Evolutionary conservation across 1,284 basidiomycete genomes (phyloP).

Genomic region (Cryptococcus sp.): DNA sequence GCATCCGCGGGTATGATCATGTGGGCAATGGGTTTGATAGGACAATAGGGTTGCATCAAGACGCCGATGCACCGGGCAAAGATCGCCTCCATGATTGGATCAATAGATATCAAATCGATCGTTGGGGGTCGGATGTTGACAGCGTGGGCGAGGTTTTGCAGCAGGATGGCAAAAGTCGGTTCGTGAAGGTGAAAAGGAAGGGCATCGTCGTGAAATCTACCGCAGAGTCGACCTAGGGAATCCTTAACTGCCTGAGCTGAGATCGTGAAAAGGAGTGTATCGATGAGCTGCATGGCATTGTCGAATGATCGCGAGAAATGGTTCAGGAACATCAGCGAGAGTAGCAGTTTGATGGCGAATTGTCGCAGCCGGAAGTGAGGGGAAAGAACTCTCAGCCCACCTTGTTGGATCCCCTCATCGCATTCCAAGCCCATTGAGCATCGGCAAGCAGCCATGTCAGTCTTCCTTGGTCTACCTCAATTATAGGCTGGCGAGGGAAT

Average conservation of each 20-base stretch:
- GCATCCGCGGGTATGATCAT: not conserved
- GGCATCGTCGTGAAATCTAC: not conserved
- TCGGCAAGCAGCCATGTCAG: no score
- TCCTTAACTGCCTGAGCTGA: not conserved
- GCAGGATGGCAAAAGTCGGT: not conserved
- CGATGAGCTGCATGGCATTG: not conserved
- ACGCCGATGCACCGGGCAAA: slow-evolving; percentile 1
- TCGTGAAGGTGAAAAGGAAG: not conserved
- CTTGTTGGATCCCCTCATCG: no score
- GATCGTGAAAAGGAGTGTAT: not conserved
- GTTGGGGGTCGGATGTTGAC: not conserved
- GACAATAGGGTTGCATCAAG: not conserved
- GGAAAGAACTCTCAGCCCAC: no score
- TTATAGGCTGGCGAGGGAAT: no score
- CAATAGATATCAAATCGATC: not conserved
- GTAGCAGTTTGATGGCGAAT: no score
- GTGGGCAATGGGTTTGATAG: not conserved
- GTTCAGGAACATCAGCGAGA: no score
- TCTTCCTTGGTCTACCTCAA: no score
- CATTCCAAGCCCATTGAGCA: no score
- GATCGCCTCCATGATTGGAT: not conserved
- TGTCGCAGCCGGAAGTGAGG: no score
- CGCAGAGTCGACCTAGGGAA: not conserved
- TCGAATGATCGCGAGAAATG: not conserved
- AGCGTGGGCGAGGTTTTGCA: not conserved